Percentiles rank a stretch among this genome's conserved stretches.
These are phyloP conservation scores for Fragilaria radians DNA, from an alignment of 108 stramenopile genomes.

Conservation along the genomic window DNA sequence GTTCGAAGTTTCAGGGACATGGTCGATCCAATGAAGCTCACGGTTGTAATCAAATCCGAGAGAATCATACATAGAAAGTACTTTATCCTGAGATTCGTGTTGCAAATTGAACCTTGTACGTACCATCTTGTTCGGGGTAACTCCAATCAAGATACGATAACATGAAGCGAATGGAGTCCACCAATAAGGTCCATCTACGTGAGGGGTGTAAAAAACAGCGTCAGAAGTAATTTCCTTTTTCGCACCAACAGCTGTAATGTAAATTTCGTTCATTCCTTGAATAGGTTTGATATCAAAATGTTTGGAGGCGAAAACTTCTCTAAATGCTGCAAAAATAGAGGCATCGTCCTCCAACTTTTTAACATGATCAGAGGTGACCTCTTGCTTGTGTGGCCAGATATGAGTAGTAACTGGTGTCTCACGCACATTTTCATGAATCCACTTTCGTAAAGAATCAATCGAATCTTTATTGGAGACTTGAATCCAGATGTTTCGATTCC, in stretches of 20 bases:
- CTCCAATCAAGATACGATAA: conserved; percentile 48
- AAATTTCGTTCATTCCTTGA: conserved; percentile 49
- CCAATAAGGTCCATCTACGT: conserved; percentile 51
- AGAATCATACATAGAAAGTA: conserved; percentile 33
- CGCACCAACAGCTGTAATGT: conserved; percentile 45
- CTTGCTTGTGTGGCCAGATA: conserved; percentile 49
- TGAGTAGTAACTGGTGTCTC: conserved; percentile 40
- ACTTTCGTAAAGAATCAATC: conserved; percentile 33
- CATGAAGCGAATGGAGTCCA: conserved; percentile 33
- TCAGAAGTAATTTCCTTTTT: conserved; percentile 40
- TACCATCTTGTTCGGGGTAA: conserved; percentile 49
- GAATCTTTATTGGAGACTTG: conserved; percentile 30
- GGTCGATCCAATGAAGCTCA: conserved; percentile 56
- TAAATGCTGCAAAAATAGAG: conserved; percentile 36
- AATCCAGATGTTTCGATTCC: conserved; percentile 33
- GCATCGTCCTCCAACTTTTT: conserved; percentile 36
- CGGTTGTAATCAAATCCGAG: conserved; percentile 57
- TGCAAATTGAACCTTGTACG: conserved; percentile 49
- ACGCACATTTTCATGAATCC: conserved; percentile 33
- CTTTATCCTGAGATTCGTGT: conserved; percentile 31
- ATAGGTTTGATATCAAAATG: conserved; percentile 45
- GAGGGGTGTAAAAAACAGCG: conserved; percentile 46
- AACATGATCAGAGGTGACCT: conserved; percentile 25
- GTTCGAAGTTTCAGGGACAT: conserved; percentile 36
- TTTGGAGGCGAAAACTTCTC: conserved; percentile 32